phyloP scores from a whole-genome alignment of 768 basidiomycete genomes.

The Tubosaeta sp. region DNA sequence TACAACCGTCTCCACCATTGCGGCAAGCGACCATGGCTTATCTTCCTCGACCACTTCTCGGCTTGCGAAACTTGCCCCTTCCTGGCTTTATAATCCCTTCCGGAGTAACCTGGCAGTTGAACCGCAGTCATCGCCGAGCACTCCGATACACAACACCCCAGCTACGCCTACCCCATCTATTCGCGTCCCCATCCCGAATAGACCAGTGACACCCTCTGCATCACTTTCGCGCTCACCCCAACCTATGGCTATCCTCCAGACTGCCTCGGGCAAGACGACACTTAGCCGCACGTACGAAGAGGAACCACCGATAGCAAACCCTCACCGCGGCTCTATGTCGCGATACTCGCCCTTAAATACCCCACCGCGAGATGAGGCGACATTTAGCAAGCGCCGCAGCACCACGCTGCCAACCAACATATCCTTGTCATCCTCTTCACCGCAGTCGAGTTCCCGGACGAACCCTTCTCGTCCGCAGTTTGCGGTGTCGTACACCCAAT shows the following conservation, averaged over 20 bases:
- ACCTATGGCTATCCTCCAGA: conserved; percentile 38
- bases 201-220: conserved; percentile 28
- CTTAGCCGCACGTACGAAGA: conserved; percentile 57
- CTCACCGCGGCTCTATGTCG: conserved; percentile 45
- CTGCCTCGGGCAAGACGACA: conserved; percentile 40
- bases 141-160: conserved; percentile 37
- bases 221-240: conserved; percentile 37
- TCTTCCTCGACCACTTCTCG: conserved; percentile 33
- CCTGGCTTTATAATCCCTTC: conserved; percentile 81
- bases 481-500: conserved; percentile 56
- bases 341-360: conserved; percentile 64
- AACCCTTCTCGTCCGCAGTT: conserved; percentile 68
- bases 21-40: conserved; percentile 10
- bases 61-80: conserved; percentile 59
- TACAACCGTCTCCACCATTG: conserved; percentile 31
- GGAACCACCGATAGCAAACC: conserved; percentile 38
- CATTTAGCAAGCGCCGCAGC: conserved; percentile 51
- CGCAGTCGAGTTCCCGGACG: conserved; percentile 35
- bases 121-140: conserved; percentile 47
- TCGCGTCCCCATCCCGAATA: conserved; percentile 30
- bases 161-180: conserved; percentile 22
- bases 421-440: conserved; percentile 47
- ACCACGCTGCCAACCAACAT: conserved; percentile 35
- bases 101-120: conserved; percentile 54
- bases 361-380: conserved; percentile 65